A percentile compares a stretch with the other conserved stretches of the same genome.
These are phyloP conservation scores for Trichosporon faecale DNA, from an alignment of 1,284 basidiomycete genomes.

Conservation along the genomic window DNA sequence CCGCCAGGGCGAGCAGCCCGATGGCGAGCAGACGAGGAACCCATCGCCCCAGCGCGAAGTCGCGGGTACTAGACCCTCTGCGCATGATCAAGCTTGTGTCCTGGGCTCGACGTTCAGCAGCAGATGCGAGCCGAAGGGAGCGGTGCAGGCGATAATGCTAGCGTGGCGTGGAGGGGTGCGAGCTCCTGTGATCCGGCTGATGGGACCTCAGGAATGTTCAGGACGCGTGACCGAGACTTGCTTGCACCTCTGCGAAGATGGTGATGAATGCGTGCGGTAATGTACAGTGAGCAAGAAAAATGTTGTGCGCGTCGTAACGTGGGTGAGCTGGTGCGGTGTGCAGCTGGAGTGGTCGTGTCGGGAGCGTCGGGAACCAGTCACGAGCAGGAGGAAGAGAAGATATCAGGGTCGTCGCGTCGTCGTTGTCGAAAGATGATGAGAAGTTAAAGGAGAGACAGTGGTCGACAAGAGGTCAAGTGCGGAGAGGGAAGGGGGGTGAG, in stretches of 20 bases:
- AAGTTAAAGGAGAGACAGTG: not conserved
- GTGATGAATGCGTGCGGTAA: not conserved
- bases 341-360: slow-evolving; percentile 1
- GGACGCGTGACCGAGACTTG: not conserved
- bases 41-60: not conserved
- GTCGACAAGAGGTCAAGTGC: not conserved
- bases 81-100: slow-evolving; percentile 10
- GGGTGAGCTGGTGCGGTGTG: not conserved
- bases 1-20: slow-evolving; percentile 16
- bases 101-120: not conserved
- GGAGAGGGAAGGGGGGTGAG: not conserved
- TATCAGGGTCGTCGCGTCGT: not conserved
- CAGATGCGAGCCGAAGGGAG: not conserved
- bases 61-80: slow-evolving; percentile 17
- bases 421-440: not conserved
- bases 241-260: not conserved
- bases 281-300: slow-evolving; percentile 6
- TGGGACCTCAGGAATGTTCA: not conserved
- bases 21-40: slow-evolving; percentile 7
- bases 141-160: not conserved
- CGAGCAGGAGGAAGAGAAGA: not conserved
- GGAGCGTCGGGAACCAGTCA: slow-evolving; percentile 10
- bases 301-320: slow-evolving; percentile 5
- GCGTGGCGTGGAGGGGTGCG: slow-evolving; percentile 1
- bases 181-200: not conserved